Conservation (phyloP, 2,329 filamentous ascomycete species). For the Paecilomyces variotii region DNA sequence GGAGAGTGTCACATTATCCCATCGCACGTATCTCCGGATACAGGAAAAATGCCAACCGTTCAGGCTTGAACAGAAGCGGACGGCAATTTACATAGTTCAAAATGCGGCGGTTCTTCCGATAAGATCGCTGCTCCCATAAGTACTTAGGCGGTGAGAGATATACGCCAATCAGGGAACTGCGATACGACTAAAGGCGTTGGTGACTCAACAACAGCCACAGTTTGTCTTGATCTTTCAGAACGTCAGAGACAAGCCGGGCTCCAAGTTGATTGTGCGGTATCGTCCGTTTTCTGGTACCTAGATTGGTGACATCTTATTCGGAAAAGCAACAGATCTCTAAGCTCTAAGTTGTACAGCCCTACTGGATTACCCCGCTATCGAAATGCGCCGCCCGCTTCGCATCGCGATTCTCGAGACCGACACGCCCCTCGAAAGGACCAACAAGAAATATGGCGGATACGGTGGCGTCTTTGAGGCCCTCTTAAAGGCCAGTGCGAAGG, state of each 20-base stretch:
- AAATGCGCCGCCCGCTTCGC: slow-evolving; percentile 48
- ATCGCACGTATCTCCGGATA: not conserved
- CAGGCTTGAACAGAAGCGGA: too few species aligned
- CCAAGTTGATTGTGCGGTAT: not conserved
- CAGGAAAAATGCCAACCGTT: not conserved
- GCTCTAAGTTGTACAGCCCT: not conserved
- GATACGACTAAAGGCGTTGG: not conserved
- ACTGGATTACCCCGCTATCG: not conserved
- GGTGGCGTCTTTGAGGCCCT: slow-evolving; percentile 60
- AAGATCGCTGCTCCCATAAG: not conserved
- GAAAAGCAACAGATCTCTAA: not conserved
- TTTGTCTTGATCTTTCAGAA: not conserved
- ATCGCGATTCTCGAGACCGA: slow-evolving; percentile 88
- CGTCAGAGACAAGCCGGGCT: not conserved
- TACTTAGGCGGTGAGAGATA: not conserved
- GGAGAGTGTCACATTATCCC: not conserved
- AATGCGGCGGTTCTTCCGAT: not conserved
- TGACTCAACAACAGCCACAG: not conserved
- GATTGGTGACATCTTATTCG: not conserved
- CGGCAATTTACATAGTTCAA: not conserved
- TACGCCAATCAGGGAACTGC: not conserved
- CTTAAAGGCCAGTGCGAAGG: slow-evolving; percentile 46
- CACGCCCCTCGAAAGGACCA: slow-evolving; percentile 58
- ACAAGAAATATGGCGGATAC: slow-evolving; percentile 63
- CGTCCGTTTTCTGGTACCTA: not conserved